A percentile compares a stretch with the other conserved stretches of the same genome.
phyloP scores from a whole-genome alignment of 2,329 filamentous ascomycete species.

The Leptodontidium sp. region DNA sequence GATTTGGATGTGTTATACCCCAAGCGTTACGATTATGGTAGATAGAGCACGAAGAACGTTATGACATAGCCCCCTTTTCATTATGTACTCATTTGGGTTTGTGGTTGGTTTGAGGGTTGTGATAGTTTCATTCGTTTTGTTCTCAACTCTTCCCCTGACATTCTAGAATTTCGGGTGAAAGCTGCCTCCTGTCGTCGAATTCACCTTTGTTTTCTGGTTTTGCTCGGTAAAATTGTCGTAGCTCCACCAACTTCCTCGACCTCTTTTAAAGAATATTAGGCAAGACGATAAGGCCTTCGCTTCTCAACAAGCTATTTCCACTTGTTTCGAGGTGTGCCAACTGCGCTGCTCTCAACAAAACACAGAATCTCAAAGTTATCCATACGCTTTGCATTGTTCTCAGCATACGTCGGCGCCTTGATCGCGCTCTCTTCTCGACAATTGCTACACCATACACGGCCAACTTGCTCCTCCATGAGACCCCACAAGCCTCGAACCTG shows the following conservation, averaged over 20 bases:
- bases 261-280: background rate
- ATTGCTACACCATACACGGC: background rate
- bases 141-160: background rate
- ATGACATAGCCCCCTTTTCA: slow-evolving; percentile 1
- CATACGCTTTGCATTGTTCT: background rate
- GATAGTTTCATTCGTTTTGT: background rate
- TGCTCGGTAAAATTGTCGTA: background rate
- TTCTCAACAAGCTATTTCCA: background rate
- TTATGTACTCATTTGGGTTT: background rate
- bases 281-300: background rate
- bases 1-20: slow-evolving; percentile 16
- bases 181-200: background rate
- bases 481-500: background rate
- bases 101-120: background rate
- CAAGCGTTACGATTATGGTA: slow-evolving; percentile 13
- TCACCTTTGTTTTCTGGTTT: slow-evolving; percentile 1
- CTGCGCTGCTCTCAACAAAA: background rate
- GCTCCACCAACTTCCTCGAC: background rate
- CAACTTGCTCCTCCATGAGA: background rate
- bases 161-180: background rate
- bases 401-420: background rate
- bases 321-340: background rate
- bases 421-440: background rate
- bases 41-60: slow-evolving; percentile 7
- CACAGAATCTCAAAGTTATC: background rate